phyloP scores from a whole-genome alignment of 164 flowering plant genomes.

The Annona squamosa region DNA sequence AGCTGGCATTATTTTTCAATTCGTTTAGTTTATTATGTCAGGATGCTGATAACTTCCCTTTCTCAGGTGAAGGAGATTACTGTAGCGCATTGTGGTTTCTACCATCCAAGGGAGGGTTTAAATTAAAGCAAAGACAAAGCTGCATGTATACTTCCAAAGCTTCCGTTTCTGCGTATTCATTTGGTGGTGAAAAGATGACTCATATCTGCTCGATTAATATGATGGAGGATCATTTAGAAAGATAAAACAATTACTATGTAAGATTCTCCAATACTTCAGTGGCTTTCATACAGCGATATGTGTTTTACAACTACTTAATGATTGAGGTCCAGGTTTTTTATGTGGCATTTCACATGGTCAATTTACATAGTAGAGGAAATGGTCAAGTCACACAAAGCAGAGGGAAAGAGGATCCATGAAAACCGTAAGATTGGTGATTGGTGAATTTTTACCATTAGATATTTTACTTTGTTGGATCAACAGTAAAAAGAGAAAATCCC shows the following conservation, averaged over 20 bases:
- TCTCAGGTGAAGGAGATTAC: conserved; percentile 64
- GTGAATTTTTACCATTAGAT: conserved; percentile 65
- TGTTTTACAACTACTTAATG: conserved; percentile 1
- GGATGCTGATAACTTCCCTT: conserved; percentile 15
- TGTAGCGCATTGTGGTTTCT: conserved; percentile 85
- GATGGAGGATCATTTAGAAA: conserved; percentile 61
- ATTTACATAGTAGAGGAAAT: conserved; percentile 49
- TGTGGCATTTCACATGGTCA: conserved; percentile 64
- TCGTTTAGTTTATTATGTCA: no score
- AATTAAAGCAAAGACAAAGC: conserved; percentile 51
- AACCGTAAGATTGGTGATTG: conserved; percentile 76
- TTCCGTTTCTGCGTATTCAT: conserved; percentile 91
- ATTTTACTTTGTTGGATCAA: conserved; percentile 89
- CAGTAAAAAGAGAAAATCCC: conserved; percentile 96
- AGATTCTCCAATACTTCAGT: no score
- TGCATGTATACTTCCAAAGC: conserved; percentile 65
- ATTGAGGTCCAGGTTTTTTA: conserved; percentile 65
- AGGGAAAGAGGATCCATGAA: conserved; percentile 51
- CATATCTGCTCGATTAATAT: conserved; percentile 91
- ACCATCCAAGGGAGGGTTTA: conserved; percentile 79
- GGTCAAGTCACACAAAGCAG: conserved; percentile 50
- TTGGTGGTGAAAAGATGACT: conserved; percentile 96
- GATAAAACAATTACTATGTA: conserved; percentile 25
- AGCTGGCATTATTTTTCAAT: no score
- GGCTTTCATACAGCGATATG: no score